Evolutionary conservation across 305 asterid genomes (phyloP), one percentile per base, ranked within the genome.

Genomic region (Solanum hybrid): DNA sequence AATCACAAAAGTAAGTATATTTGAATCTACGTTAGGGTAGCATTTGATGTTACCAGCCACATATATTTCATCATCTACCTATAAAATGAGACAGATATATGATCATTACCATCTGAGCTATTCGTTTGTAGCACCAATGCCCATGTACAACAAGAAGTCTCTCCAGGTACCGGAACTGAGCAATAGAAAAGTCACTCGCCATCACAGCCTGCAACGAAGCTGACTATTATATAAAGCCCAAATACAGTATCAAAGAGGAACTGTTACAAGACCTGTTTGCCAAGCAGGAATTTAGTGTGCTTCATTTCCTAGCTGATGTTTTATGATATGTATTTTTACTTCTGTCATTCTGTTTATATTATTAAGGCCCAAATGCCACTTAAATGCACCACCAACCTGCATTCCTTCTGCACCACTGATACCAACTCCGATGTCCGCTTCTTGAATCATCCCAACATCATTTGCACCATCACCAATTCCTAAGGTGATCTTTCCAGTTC

Each of bases 361-460:
- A 51, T 18, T 46, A 20, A 31, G 42, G 42, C 20, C 31, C 40
- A 84, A 51, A 84, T 51, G 75, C 40, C 31, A 31, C 42, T 10
- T 84, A 20, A 37, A 91, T 90, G 86, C 84, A 81, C 88, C 89
- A 87, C 92, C 35, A 75, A 97, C 99, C 98, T 97, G 99, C 99
- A 97, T 97, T 93, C 99, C 99, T 94, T 96, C 99, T 88, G 95
- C 94, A 46, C 99, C 99, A 89, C 99, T 97, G 93, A 97, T 97
- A 90, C 99, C 99, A 84, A 97, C 97, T 42, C 99, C 99, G 78
- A 97, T 96, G 80, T 97, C 98, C 2, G 99, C 99, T 93, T 94
- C 99, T 93, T 97, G 99, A 89, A 97, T 97, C 99, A 97, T 97
- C 91, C 99, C 99, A 92, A 96, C 99, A 92, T 97, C 99, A 93